These are phyloP conservation scores for Tephrocybe sp. DNA, from an alignment of 768 basidiomycete species.

Conservation along the genomic window DNA sequence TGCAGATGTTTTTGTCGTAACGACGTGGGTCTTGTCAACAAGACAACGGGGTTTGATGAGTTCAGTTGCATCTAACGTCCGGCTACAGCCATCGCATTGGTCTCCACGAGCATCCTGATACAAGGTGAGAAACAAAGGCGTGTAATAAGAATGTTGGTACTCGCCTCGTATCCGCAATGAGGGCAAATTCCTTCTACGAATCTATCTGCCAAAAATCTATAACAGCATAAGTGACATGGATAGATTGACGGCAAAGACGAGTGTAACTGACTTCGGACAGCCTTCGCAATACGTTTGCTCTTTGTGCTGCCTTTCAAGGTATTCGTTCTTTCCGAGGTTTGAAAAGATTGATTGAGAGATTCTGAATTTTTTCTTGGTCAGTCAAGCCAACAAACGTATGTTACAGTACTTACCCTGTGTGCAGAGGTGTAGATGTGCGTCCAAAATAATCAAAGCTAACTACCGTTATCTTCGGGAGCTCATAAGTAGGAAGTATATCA, in stretches of 20 bases:
- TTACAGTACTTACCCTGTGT: constrained; percentile 68
- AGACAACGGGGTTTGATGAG: constrained; percentile 94
- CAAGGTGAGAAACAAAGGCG: neutral
- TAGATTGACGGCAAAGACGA: neutral
- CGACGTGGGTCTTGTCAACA: constrained; percentile 73
- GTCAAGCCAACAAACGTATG: neutral
- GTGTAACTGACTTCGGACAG: constrained; percentile 64
- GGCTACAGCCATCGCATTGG: constrained; percentile 92
- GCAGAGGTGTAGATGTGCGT: constrained; percentile 85
- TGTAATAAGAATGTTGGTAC: constrained; percentile 13
- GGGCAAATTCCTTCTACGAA: constrained; percentile 99
- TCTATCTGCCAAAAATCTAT: constrained; percentile 91
- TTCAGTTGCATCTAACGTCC: constrained; percentile 91
- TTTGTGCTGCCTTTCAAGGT: constrained; percentile 79
- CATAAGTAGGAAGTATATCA: neutral
- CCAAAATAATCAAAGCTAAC: constrained; percentile 93
- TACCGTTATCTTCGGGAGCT: constrained; percentile 2
- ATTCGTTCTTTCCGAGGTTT: constrained; percentile 75
- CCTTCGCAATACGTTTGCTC: constrained; percentile 96
- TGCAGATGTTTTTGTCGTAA: constrained; percentile 72
- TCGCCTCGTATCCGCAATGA: constrained; percentile 81
- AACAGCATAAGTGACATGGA: neutral
- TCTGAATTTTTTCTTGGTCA: constrained; percentile 36
- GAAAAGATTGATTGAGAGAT: constrained; percentile 89
- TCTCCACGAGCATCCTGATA: constrained; percentile 92